Conservation (phyloP, 73 alveolate genomes). For the Paramecium sonneborni region DNA sequence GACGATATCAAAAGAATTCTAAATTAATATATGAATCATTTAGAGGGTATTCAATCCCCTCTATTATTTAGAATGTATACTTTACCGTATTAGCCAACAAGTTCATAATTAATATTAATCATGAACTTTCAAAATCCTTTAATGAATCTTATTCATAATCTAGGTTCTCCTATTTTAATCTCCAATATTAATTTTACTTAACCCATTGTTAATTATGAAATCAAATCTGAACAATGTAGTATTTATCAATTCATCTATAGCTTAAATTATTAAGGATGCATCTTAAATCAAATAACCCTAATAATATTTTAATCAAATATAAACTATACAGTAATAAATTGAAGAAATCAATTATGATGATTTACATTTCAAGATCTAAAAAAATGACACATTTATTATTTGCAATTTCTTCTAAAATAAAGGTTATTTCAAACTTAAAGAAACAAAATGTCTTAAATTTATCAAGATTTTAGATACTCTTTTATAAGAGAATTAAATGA, state of each 20-base stretch:
- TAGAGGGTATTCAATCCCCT: slow-evolving; percentile 4
- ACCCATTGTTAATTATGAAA: background rate
- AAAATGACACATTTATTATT: background rate
- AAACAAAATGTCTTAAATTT: background rate
- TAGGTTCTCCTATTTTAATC: slow-evolving; percentile 12
- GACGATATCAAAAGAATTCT: slow-evolving; percentile 21
- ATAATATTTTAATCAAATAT: background rate
- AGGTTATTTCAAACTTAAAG: background rate
- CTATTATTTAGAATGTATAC: slow-evolving; percentile 11
- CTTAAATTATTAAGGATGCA: background rate
- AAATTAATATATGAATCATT: slow-evolving; percentile 29
- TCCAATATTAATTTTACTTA: slow-evolving; percentile 1
- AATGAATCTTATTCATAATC: background rate
- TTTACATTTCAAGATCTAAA: background rate
- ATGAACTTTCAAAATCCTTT: slow-evolving; percentile 31
- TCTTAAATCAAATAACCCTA: background rate
- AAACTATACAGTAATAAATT: background rate
- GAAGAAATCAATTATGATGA: slow-evolving; percentile 12
- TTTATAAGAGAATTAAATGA: background rate
- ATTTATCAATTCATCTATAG: background rate
- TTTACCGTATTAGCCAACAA: slow-evolving; percentile 12
- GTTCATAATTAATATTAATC: background rate
- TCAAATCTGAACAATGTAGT: background rate
- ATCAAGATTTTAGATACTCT: background rate
- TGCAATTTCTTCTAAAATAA: background rate